Evolutionary conservation across 2,329 filamentous ascomycete species (phyloP).

Genomic region (Epichloe glyceriae): DNA sequence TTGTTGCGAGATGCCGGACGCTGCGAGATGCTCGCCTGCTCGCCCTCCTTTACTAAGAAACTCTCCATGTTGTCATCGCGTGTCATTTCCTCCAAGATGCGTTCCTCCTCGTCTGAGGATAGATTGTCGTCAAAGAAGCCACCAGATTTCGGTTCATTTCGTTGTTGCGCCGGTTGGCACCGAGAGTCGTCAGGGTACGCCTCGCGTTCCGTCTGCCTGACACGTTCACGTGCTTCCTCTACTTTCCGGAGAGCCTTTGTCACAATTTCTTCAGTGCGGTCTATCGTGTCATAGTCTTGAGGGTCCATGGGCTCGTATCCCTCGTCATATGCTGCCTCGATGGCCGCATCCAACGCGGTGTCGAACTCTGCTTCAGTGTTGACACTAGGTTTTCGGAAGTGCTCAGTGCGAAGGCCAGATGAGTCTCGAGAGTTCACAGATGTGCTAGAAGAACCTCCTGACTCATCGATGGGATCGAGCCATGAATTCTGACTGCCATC

Average conservation of each 20-base stretch:
- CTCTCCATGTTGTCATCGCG: conserved; percentile 71
- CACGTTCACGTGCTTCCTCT: conserved; percentile 62
- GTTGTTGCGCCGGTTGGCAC: conserved; percentile 18
- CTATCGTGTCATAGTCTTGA: conserved; percentile 23
- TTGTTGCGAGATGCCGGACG: conserved; percentile 53
- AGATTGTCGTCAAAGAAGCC: conserved; percentile 48
- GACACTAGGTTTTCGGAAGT: conserved; percentile 54
- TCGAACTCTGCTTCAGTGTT: conserved; percentile 84
- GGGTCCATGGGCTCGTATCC: conserved; percentile 62
- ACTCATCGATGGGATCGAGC: conserved; percentile 91
- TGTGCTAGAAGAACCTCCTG: conserved; percentile 59
- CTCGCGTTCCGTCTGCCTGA: conserved; percentile 62
- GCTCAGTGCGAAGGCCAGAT: conserved; percentile 55
- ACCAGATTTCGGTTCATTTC: conserved; percentile 22
- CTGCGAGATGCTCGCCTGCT: conserved; percentile 40
- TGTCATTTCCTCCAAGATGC: conserved; percentile 77
- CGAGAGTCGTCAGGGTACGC: conserved; percentile 23
- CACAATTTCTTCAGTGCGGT: conserved; percentile 31
- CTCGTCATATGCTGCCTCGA: conserved; percentile 92
- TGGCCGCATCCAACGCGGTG: conserved; percentile 83
- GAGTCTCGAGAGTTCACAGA: conserved; percentile 73
- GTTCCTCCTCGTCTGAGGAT: conserved; percentile 60
- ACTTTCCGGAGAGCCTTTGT: conserved; percentile 51
- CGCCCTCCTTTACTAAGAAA: conserved; percentile 46
- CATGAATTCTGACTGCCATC: conserved; percentile 71